Base-by-base conservation (phyloP, 2,329 filamentous ascomycete genomes). In the Pestalotiopsis sp. region DNA sequence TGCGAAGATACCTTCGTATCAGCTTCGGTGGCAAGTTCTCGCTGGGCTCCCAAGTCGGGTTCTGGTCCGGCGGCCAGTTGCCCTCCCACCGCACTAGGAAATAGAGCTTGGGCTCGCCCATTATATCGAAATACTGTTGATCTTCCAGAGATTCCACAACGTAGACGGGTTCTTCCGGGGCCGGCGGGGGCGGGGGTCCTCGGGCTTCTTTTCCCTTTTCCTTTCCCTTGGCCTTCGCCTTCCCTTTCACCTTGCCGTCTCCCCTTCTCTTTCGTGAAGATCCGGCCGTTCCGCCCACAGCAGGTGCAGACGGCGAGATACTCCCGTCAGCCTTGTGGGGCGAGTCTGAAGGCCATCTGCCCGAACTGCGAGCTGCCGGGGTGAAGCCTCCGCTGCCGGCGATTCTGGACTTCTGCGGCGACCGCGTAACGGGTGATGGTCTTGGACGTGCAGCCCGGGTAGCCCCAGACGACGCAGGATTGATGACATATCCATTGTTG, bases 11-110 rank as follows among this genome's bases (percentile, higher is more conserved):
- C 2, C 76, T 77, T 6, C 75, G 77, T 1, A 88, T 77, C 52
- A 88, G 73, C 0, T 68, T 68, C 0, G 74, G 67, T 0, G 84
- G 76, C 2, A 90, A 81, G 65, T 88, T 87, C 3, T 81, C 81
- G 70, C 85, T 82, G 0, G 87, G 87, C 72, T 90, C 87, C 87
- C 87, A 90, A 0, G 87, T 86, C 0, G 86, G 85, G 67, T 90
- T 88, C 73, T 88, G 82, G 9, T 83, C 84, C 0, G 81, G 76
- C 0, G 87, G 86, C 87, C 87, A 90, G 68, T 87, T 76, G 7
- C 87, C 87, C 59, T 82, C 83, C 87, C 87, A 90, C 6, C 84
- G 82, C 1, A 90, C 86, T 38, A 83, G 79, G 74, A 86, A 90
- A 68, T 81, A 82, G 3, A 83, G 83, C 1, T 83, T 77, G 0